Evolutionary conservation across 495 filamentous ascomycete species (phyloP), one percentile per base, ranked within the genome.

Genomic region (Podospora appendiculata): DNA sequence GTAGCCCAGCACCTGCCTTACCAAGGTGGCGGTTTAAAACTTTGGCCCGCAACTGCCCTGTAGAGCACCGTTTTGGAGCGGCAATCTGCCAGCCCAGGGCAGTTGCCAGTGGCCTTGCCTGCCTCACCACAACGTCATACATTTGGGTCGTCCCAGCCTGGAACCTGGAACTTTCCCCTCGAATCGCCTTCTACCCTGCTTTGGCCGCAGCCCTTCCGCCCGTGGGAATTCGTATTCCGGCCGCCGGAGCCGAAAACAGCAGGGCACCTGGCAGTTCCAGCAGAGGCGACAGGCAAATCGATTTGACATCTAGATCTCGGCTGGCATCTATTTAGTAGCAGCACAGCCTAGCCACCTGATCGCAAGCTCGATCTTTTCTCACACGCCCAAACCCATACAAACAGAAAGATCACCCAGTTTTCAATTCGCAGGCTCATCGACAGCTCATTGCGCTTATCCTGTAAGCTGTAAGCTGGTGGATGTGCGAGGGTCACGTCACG

Each of bases 71-170:
- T 52, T 52, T 52, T 39, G 41, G 50, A 34, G 34, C 14, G 32
- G 4, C 49, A 32, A 17, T 44, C 45, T 41, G 19, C 44, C 19
- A 13, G 16, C 10, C 36, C 36, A 10, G 10, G 13, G 36, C 9
- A 38, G 36, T 25, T 25, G 25, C 25, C 25, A 25, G 25, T 25
- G 2, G 25, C 25, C 2, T 45, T 16, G 45, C 19, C 38, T 45
- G 51, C 51, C 51, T 53, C 51, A 53, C 45, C 51, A 48, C 46
- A 53, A 53, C 51, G 51, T 53, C 51, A 48, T 53, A 35, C 9
- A 14, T 25, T 25, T 25, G 25, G 25, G 25, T 25, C 25, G 25
- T 25, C 25, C 25, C 25, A 25, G 25, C 25, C 25, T 25, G 25
- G 25, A 25, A 25, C 25, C 12, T n/a, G 25, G 8, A 46, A 13